Percentiles rank a stretch among this genome's conserved stretches.
phyloP scores from a whole-genome alignment of 345 rosid species.

The Camelina sativa region DNA sequence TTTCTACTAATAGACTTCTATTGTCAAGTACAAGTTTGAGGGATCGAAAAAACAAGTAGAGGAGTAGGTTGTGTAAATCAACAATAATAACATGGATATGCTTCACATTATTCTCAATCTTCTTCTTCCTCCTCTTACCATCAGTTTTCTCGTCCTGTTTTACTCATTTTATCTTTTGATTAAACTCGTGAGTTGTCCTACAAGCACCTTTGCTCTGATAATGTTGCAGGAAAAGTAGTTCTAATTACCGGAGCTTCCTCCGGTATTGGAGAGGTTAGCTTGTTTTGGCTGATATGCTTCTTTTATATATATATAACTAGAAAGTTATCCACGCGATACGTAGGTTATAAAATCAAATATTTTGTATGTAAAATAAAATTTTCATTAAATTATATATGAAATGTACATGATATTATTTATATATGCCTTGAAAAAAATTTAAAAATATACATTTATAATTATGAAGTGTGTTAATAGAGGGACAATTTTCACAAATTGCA shows the following conservation, averaged over 20 bases:
- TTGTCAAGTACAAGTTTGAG: too few species aligned
- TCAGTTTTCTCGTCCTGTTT: slow-evolving; percentile 16
- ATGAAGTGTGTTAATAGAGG: too few species aligned
- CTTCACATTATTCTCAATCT: slow-evolving; percentile 33
- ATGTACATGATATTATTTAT: too few species aligned
- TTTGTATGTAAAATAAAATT: too few species aligned
- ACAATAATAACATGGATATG: slow-evolving; percentile 1
- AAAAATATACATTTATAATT: too few species aligned
- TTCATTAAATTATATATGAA: too few species aligned
- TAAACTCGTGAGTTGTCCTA: slow-evolving; percentile 1
- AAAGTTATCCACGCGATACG: too few species aligned
- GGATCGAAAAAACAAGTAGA: not conserved
- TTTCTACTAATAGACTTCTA: too few species aligned
- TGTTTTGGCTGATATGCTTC: too few species aligned
- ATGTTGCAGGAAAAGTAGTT: slow-evolving; percentile 54
- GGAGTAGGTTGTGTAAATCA: not conserved
- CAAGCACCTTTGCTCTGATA: slow-evolving; percentile 39
- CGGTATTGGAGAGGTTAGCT: slow-evolving; percentile 58
- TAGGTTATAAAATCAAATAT: too few species aligned
- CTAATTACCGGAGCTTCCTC: slow-evolving; percentile 63
- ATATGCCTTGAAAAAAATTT: too few species aligned
- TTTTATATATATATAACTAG: not conserved
- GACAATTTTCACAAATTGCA: too few species aligned
- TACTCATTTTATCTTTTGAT: slow-evolving; percentile 37
- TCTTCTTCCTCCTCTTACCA: slow-evolving; percentile 35